Conservation (phyloP, 257 asterid species). For the Nicotiana attenuata region DNA sequence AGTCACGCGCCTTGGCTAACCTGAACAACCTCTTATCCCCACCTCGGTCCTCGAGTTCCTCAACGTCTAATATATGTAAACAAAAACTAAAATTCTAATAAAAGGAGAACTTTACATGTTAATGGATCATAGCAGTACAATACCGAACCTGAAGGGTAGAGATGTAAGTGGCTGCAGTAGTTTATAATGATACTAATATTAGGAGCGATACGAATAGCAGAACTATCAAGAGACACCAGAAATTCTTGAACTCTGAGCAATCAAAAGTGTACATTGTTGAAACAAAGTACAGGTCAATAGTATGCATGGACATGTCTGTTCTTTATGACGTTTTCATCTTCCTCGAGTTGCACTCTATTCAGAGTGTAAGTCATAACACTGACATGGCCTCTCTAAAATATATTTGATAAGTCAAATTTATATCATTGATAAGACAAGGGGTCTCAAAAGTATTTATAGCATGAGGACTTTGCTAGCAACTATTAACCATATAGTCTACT, state of each 20-base stretch:
- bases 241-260: neutral
- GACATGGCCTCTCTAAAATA: neutral
- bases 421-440: neutral
- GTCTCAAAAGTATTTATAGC: neutral
- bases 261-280: neutral
- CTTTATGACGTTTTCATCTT: neutral
- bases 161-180: neutral
- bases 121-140: constrained; percentile 6
- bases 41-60: no score
- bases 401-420: neutral
- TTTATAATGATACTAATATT: neutral
- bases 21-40: no score
- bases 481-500: neutral
- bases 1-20: no score
- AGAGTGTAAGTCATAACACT: neutral
- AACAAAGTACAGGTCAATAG: neutral
- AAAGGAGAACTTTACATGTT: neutral
- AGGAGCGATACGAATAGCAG: neutral
- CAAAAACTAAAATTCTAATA: neutral
- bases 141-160: neutral
- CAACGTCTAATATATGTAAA: neutral
- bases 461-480: neutral
- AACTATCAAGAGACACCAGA: neutral
- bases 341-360: neutral
- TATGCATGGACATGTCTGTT: neutral